phyloP scores from a whole-genome alignment of 2,329 filamentous ascomycete genomes.

The Fusarium tuaranense region DNA sequence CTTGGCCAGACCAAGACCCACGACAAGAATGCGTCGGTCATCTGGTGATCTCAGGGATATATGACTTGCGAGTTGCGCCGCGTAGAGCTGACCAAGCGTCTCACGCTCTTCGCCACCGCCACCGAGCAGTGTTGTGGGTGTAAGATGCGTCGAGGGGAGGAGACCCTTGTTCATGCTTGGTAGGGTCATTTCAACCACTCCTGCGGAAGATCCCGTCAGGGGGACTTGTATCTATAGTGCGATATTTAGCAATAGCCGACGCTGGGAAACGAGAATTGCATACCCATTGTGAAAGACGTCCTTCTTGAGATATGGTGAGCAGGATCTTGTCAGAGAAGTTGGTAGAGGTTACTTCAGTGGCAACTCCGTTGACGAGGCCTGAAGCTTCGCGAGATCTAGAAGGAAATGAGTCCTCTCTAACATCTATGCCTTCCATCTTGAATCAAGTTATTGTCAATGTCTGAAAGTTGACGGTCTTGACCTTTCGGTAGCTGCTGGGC shows the following conservation, averaged over 20 bases:
- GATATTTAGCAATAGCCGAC: not conserved
- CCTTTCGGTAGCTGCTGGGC: constrained; percentile 4
- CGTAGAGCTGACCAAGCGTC: constrained; percentile 87
- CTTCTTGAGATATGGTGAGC: constrained; percentile 88
- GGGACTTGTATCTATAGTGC: constrained; percentile 78
- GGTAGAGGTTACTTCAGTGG: constrained; percentile 79
- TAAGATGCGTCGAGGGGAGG: constrained; percentile 84
- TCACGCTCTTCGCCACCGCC: constrained; percentile 84
- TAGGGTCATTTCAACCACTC: constrained; percentile 70
- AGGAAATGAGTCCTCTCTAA: constrained; percentile 73
- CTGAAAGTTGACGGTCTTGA: constrained; percentile 25
- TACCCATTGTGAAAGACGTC: constrained; percentile 92
- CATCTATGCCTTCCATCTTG: constrained; percentile 55
- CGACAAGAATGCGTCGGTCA: constrained; percentile 69
- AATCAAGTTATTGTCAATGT: not conserved
- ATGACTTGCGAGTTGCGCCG: constrained; percentile 87
- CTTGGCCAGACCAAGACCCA: constrained; percentile 70
- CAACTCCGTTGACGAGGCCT: constrained; percentile 73
- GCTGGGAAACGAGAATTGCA: not conserved
- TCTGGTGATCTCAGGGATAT: constrained; percentile 78
- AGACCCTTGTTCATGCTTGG: constrained; percentile 58
- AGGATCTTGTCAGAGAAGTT: constrained; percentile 92
- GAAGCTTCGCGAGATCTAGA: constrained; percentile 70
- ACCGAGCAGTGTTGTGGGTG: constrained; percentile 87
- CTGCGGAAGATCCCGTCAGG: constrained; percentile 74